Conservation (phyloP, 2,329 filamentous ascomycete genomes). For the Curvularia verruculosa region DNA sequence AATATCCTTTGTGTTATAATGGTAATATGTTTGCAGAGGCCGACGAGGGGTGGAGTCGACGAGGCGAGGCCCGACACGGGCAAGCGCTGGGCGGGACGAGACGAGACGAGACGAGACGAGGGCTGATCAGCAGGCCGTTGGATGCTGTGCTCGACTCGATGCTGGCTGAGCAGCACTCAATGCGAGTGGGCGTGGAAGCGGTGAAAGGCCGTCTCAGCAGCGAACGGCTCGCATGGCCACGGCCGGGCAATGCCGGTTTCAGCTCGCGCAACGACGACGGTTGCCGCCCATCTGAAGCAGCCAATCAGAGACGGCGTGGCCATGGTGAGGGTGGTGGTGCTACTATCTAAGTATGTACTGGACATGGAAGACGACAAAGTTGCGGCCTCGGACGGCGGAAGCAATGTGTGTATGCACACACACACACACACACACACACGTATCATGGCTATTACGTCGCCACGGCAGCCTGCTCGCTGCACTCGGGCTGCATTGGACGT, state of each 20-base stretch:
- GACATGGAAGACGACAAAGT: too few relatives aligned
- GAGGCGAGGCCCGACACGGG: slow-evolving; percentile 6
- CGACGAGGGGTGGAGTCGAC: background rate
- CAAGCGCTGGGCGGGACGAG: slow-evolving; percentile 5
- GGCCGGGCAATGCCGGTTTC: slow-evolving; percentile 37
- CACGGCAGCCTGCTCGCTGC: too few relatives aligned
- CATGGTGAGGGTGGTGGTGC: too few relatives aligned
- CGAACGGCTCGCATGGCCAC: slow-evolving; percentile 15
- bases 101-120: background rate
- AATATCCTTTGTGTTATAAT: too few relatives aligned
- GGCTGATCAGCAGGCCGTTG: slow-evolving; percentile 16
- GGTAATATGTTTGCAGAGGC: too few relatives aligned
- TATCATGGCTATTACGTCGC: background rate
- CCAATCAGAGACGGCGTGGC: slow-evolving; percentile 9
- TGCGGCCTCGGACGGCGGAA: background rate
- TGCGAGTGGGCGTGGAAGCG: background rate
- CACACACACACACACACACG: too few relatives aligned
- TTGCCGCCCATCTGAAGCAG: slow-evolving; percentile 23
- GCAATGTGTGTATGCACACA: too few relatives aligned
- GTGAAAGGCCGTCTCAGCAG: slow-evolving; percentile 4
- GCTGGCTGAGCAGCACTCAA: too few relatives aligned
- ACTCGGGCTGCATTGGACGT: background rate
- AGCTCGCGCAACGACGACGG: slow-evolving; percentile 20
- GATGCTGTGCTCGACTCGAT: background rate
- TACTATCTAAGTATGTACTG: background rate